Conservation (phyloP, 306 rosid genomes). For the Ammopiptanthus mongolicus region DNA sequence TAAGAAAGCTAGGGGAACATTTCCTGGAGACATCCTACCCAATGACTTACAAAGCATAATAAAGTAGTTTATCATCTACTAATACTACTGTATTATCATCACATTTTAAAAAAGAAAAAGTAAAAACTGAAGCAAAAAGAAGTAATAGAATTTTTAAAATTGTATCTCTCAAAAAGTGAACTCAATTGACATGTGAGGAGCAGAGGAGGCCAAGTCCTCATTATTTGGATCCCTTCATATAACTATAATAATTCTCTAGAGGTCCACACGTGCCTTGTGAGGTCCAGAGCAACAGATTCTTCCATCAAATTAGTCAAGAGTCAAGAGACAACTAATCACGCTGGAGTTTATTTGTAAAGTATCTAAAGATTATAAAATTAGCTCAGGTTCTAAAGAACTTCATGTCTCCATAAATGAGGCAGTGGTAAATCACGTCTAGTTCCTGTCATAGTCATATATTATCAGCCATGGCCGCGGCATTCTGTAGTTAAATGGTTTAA, state of each 20-base stretch:
- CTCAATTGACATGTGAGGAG: conserved; percentile 50
- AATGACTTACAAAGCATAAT: too few species aligned
- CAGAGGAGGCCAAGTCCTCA: conserved; percentile 20
- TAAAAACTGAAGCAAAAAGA: not conserved
- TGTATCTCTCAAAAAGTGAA: too few species aligned
- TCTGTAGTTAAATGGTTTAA: not conserved
- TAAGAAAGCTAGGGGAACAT: too few species aligned
- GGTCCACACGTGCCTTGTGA: conserved; percentile 27
- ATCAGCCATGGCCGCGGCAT: conserved; percentile 13
- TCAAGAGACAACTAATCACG: too few species aligned
- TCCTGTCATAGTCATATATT: not conserved
- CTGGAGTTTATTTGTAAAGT: not conserved
- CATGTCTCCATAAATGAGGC: not conserved
- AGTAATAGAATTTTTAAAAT: not conserved
- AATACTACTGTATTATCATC: not conserved
- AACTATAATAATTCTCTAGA: conserved; percentile 6
- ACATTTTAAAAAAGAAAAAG: not conserved
- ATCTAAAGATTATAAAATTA: not conserved
- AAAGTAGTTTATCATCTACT: not conserved
- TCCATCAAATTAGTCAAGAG: too few species aligned
- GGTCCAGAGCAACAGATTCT: not conserved
- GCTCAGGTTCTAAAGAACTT: not conserved
- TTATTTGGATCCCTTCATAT: conserved; percentile 34
- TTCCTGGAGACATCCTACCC: too few species aligned
- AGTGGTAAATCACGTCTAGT: not conserved